Evolutionary conservation across 164 flowering plant genomes (phyloP).

Genomic region (Stephania cephalantha): DNA sequence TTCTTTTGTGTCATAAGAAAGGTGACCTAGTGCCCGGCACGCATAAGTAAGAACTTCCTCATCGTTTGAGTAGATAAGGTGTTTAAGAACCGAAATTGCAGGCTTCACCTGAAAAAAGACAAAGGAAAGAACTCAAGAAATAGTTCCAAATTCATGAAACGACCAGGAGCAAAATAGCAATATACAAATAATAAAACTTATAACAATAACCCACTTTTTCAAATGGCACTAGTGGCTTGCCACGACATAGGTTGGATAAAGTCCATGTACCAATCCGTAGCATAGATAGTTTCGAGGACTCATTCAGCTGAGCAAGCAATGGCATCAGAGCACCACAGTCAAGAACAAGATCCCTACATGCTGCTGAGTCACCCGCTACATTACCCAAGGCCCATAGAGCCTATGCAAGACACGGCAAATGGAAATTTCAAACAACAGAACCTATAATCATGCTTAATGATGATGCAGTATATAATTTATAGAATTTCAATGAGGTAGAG

Average conservation of each 20-base stretch:
- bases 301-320: conserved; percentile 63
- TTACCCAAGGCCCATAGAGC: conserved; percentile 96
- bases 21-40: conserved; percentile 81
- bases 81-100: conserved; percentile 58
- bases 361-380: conserved; percentile 86
- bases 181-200: background rate
- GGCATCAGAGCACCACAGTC: conserved; percentile 67
- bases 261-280: conserved; percentile 94
- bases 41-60: conserved; percentile 81
- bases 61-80: conserved; percentile 57
- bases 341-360: conserved; percentile 77
- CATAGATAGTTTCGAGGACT: conserved; percentile 67
- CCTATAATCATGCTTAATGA: background rate
- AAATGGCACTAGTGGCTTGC: conserved; percentile 74
- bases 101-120: conserved; percentile 48
- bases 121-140: conserved; percentile 1
- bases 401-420: conserved; percentile 24
- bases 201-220: conserved; percentile 40
- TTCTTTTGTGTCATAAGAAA: conserved; percentile 77
- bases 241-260: conserved; percentile 78
- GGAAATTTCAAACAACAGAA: background rate
- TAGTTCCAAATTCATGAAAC: background rate
- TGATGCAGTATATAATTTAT: background rate
- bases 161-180: background rate
- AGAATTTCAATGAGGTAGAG: background rate